Conservation (phyloP, 352 stramenopile genomes). For the Phytophthora quininea region DNA sequence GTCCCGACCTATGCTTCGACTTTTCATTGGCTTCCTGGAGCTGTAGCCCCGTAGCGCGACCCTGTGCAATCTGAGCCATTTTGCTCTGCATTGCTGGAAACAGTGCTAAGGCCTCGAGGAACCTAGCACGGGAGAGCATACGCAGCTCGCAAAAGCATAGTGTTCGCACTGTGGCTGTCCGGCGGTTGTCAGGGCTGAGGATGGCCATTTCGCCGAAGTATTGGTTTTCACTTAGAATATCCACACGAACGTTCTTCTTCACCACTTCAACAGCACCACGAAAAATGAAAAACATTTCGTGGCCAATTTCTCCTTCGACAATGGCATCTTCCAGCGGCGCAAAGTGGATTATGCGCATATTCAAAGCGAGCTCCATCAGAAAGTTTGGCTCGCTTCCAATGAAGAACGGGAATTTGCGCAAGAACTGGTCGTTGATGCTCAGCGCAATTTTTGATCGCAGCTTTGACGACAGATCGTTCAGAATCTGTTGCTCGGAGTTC, state of each 20-base stretch:
- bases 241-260: constrained; percentile 58
- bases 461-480: constrained; percentile 69
- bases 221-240: constrained; percentile 71
- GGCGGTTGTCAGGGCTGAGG: constrained; percentile 59
- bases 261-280: constrained; percentile 58
- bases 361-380: constrained; percentile 77
- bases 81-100: constrained; percentile 66
- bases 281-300: constrained; percentile 80
- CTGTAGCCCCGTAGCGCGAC: constrained; percentile 20
- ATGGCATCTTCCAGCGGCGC: constrained; percentile 52
- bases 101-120: constrained; percentile 54
- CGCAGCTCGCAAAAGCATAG: constrained; percentile 76
- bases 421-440: constrained; percentile 77
- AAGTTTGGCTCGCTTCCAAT: constrained; percentile 76
- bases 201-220: constrained; percentile 86
- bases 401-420: constrained; percentile 83
- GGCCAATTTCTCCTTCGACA: constrained; percentile 69
- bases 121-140: constrained; percentile 62
- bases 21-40: constrained; percentile 24
- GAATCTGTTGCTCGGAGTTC: constrained; percentile 63
- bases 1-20: constrained; percentile 20
- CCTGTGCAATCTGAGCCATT: constrained; percentile 58
- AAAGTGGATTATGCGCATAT: constrained; percentile 83
- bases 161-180: constrained; percentile 68
- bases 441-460: constrained; percentile 80